Evolutionary conservation across 108 stramenopile genomes (phyloP).

Genomic region (Nitzschia inconspicua): DNA sequence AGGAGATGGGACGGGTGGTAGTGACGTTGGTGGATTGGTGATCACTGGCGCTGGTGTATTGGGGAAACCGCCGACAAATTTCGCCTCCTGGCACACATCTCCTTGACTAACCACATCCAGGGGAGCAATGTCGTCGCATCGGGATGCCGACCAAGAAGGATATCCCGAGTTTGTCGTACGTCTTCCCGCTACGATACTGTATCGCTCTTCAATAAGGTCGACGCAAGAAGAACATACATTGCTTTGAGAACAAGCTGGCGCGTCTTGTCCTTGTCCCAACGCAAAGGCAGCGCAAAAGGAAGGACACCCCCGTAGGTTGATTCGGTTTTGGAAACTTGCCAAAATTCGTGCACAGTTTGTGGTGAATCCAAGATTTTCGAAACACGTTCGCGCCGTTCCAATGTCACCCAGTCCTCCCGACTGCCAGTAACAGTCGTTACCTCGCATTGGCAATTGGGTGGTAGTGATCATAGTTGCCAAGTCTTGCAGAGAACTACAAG

Average conservation of each 20-base stretch:
- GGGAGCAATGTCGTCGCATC: conserved; percentile 4
- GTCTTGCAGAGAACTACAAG: conserved; percentile 6
- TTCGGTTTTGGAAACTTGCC: not conserved
- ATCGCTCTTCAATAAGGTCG: not conserved
- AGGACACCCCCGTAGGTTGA: not conserved
- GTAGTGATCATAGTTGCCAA: conserved; percentile 5
- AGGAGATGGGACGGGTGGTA: too few species aligned
- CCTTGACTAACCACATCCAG: not conserved
- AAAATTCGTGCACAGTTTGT: not conserved
- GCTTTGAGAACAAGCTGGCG: not conserved
- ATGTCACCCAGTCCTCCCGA: not conserved
- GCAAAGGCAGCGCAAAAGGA: not conserved
- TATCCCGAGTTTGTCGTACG: conserved; percentile 5
- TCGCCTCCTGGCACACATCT: not conserved
- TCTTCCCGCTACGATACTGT: not conserved
- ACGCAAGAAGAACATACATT: too few species aligned
- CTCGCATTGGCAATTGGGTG: not conserved
- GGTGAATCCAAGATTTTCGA: conserved; percentile 6
- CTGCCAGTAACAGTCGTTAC: conserved; percentile 2
- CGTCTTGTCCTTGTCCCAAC: not conserved
- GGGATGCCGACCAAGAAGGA: not conserved
- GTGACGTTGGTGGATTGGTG: not conserved
- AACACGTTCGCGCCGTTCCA: not conserved
- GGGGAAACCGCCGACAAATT: not conserved
- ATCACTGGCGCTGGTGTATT: not conserved